phyloP scores from a whole-genome alignment of 176 grass and related monocot genomes.

The Paspalum vaginatum region DNA sequence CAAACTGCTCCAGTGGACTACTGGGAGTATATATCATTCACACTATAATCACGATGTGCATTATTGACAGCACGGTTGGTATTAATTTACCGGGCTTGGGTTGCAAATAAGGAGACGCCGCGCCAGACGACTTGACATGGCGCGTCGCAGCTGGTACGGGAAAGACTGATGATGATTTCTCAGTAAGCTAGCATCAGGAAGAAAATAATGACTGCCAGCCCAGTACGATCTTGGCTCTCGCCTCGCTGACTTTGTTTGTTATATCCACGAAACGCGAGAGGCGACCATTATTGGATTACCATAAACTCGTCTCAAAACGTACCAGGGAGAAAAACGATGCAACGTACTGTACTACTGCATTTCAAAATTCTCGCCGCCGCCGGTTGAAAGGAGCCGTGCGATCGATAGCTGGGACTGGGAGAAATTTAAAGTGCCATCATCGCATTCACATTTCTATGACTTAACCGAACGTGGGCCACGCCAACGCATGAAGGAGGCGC shows the following conservation, averaged over 20 bases:
- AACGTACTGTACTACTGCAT: background rate
- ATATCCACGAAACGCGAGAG: background rate
- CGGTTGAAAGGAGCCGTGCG: conserved; percentile 3
- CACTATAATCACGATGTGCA: too few species aligned
- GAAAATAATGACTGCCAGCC: too few species aligned
- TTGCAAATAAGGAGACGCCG: background rate
- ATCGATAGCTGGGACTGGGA: too few species aligned
- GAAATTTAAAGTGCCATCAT: background rate
- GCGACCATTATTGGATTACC: background rate
- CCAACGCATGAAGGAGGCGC: background rate
- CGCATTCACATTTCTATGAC: conserved; percentile 47
- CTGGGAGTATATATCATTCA: background rate
- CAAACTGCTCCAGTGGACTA: background rate
- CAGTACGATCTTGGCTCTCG: background rate
- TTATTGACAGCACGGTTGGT: background rate
- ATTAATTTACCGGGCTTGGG: background rate
- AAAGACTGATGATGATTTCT: background rate
- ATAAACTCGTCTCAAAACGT: background rate
- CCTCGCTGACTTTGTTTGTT: background rate
- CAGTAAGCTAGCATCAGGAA: background rate
- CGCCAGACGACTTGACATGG: too few species aligned
- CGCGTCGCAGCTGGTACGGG: background rate
- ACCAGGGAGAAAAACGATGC: background rate
- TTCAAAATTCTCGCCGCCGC: background rate
- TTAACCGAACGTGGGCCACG: conserved; percentile 29